phyloP scores from a whole-genome alignment of 2,329 filamentous ascomycete species.

The Exophiala phaeomuriformis region DNA sequence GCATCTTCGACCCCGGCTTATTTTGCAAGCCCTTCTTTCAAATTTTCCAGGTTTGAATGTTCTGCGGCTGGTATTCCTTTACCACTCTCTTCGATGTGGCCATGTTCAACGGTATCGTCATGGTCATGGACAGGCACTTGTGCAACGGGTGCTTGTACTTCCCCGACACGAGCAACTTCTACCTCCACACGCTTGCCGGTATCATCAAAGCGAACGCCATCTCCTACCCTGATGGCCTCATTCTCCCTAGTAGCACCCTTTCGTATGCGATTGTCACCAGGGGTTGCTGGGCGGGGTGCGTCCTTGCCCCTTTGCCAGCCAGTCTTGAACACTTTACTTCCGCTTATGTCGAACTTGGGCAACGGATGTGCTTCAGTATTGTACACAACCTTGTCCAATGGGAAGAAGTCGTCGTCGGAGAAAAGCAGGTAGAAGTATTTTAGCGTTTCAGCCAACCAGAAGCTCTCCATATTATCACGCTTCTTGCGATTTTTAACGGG shows the following conservation, averaged over 20 bases:
- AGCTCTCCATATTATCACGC: slow-evolving; percentile 93
- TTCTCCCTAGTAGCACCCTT: slow-evolving; percentile 1
- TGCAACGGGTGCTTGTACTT: not conserved
- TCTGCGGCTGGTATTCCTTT: not conserved
- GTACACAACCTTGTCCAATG: slow-evolving; percentile 74
- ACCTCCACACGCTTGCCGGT: slow-evolving; percentile 6
- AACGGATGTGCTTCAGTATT: slow-evolving; percentile 95
- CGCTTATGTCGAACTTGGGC: slow-evolving; percentile 71
- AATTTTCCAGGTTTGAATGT: slow-evolving; percentile 5
- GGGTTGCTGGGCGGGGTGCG: not conserved
- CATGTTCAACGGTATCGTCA: slow-evolving; percentile 10
- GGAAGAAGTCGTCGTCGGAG: slow-evolving; percentile 48
- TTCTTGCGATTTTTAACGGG: slow-evolving; percentile 17
- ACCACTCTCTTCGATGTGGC: slow-evolving; percentile 9
- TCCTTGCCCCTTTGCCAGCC: slow-evolving; percentile 54
- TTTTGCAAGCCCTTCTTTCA: not conserved
- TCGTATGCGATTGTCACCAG: not conserved
- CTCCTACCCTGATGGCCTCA: slow-evolving; percentile 3
- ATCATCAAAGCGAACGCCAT: slow-evolving; percentile 10
- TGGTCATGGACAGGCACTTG: slow-evolving; percentile 8
- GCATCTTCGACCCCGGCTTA: not conserved
- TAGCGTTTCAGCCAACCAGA: slow-evolving; percentile 96
- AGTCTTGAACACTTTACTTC: slow-evolving; percentile 62
- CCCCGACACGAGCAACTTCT: not conserved
- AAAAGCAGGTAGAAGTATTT: slow-evolving; percentile 98